Evolutionary conservation across 805 yeast species (phyloP).

Genomic region (Schwanniomyces polymorphus): DNA sequence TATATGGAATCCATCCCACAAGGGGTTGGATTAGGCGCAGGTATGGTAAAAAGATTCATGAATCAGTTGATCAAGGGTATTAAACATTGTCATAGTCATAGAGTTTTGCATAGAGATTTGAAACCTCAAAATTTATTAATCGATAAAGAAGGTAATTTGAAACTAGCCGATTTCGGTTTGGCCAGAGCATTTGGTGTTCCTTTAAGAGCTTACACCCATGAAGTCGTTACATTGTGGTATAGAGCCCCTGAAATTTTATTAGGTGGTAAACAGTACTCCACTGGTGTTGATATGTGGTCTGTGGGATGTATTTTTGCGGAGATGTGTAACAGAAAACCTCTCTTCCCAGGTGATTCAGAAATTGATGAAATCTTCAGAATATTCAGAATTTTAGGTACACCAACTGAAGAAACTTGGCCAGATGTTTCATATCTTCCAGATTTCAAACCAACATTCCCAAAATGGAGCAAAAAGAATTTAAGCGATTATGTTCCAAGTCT

Average conservation of each 20-base stretch:
- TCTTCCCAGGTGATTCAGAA: constrained; percentile 97
- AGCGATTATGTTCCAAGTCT: constrained; percentile 73
- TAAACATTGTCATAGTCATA: constrained; percentile 89
- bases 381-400: constrained; percentile 90
- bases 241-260: constrained; percentile 93
- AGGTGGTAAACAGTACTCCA: constrained; percentile 96
- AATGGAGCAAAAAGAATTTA: constrained; percentile 76
- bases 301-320: constrained; percentile 98
- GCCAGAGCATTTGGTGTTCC: constrained; percentile 99
- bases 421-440: constrained; percentile 90
- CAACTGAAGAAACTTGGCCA: constrained; percentile 92
- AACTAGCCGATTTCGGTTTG: constrained; percentile 78
- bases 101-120: constrained; percentile 92
- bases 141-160: constrained; percentile 92
- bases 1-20: constrained; percentile 95
- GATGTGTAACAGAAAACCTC: constrained; percentile 92
- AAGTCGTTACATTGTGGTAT: constrained; percentile 97
- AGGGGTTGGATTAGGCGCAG: constrained; percentile 86
- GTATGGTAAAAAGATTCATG: constrained; percentile 90
- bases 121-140: constrained; percentile 95
- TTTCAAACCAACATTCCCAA: constrained; percentile 90
- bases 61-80: constrained; percentile 89
- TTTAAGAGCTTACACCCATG: constrained; percentile 93
- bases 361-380: constrained; percentile 95
- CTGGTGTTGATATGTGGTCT: constrained; percentile 99